These are phyloP conservation scores for Acanthamoeba healyi DNA, from an alignment of 208 protist genomes.

Conservation along the genomic window DNA sequence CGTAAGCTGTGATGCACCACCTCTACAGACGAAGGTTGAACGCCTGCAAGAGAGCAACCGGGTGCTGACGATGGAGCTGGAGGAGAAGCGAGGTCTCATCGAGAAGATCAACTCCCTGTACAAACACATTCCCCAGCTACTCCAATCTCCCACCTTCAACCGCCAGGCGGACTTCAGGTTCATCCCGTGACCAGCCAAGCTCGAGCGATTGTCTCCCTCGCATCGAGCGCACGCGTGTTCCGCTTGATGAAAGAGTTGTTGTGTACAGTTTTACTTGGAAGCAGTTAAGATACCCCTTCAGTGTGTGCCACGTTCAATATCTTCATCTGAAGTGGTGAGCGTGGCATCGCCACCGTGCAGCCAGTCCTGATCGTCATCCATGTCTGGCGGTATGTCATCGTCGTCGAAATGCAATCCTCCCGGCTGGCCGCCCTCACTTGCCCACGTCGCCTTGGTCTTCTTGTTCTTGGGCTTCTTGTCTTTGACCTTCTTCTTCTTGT, in stretches of 20 bases:
- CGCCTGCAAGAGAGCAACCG: conserved; percentile 54
- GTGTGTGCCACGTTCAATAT: neutral
- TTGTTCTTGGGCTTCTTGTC: neutral
- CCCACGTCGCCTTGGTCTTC: neutral
- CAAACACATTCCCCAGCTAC: conserved; percentile 31
- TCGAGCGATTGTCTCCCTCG: no score
- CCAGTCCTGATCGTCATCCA: neutral
- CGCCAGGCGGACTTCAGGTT: neutral
- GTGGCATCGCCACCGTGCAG: neutral
- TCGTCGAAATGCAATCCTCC: neutral
- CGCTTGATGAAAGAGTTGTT: no score
- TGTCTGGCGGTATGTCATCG: neutral
- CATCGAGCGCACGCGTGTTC: no score
- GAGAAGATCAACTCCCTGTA: conserved; percentile 69
- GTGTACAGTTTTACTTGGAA: neutral
- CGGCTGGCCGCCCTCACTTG: no score
- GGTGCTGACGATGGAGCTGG: conserved; percentile 20
- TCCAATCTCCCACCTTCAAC: neutral
- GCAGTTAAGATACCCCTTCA: no score
- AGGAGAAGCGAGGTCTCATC: conserved; percentile 49
- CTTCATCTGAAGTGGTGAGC: neutral
- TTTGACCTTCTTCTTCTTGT: neutral
- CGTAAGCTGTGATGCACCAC: neutral
- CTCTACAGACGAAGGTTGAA: conserved; percentile 26
- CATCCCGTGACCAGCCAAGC: neutral